Percentiles rank a stretch among this genome's conserved stretches.
Conservation (phyloP, 805 yeast genomes). For the Torulaspora franciscae region DNA sequence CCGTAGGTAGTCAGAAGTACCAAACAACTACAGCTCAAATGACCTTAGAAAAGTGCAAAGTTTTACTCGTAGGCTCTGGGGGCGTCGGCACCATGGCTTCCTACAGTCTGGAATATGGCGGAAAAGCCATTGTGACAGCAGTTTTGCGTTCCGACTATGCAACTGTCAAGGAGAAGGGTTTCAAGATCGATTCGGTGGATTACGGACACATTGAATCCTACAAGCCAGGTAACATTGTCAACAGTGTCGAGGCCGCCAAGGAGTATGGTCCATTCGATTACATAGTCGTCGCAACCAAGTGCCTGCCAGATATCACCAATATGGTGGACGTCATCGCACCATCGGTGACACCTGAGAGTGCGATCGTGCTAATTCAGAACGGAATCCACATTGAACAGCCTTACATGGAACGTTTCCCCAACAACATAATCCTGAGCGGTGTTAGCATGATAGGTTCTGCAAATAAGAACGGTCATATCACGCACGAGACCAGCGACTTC, state of each 20-base stretch:
- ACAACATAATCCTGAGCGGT: slow-evolving; percentile 52
- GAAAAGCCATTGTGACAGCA: slow-evolving; percentile 48
- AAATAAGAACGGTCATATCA: slow-evolving; percentile 42
- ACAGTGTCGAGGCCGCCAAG: slow-evolving; percentile 41
- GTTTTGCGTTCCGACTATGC: slow-evolving; percentile 60
- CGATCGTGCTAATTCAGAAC: slow-evolving; percentile 54
- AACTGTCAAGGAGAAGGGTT: slow-evolving; percentile 45
- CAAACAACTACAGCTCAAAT: background rate
- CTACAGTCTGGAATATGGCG: slow-evolving; percentile 48
- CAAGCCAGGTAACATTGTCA: slow-evolving; percentile 44
- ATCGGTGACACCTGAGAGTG: slow-evolving; percentile 44
- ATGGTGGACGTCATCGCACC: slow-evolving; percentile 49
- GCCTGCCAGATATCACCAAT: slow-evolving; percentile 56
- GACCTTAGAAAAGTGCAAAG: slow-evolving; percentile 14
- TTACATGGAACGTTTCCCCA: slow-evolving; percentile 46
- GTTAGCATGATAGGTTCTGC: slow-evolving; percentile 57
- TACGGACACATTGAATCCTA: slow-evolving; percentile 50
- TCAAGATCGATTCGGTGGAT: slow-evolving; percentile 50
- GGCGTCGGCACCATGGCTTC: slow-evolving; percentile 78
- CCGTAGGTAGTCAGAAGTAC: too few relatives aligned
- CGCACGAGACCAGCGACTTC: slow-evolving; percentile 46
- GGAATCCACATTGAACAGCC: slow-evolving; percentile 60
- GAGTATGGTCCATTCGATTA: slow-evolving; percentile 43
- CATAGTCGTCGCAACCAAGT: slow-evolving; percentile 57
- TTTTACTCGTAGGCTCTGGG: slow-evolving; percentile 67